A percentile compares a stretch with the other conserved stretches of the same genome.
Conservation (phyloP, 2,329 filamentous ascomycete genomes). For the Epicoccum sorghinum region DNA sequence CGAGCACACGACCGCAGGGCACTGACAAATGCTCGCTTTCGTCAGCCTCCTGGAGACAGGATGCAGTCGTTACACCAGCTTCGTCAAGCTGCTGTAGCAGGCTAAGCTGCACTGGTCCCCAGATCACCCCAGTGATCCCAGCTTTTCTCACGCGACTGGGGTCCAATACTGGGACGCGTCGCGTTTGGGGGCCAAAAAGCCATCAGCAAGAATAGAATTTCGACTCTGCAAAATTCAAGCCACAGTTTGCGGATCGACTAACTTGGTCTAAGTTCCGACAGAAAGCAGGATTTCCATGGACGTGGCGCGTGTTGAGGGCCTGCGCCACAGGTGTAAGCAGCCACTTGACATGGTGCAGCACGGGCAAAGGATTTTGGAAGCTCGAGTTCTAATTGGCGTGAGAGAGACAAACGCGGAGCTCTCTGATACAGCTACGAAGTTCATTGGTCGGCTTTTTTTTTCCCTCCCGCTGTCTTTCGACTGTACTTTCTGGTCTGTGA, state of each 20-base stretch:
- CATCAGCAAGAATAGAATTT: background rate
- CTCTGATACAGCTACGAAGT: too few relatives aligned
- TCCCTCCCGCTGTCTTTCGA: too few relatives aligned
- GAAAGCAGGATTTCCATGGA: background rate
- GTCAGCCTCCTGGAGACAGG: background rate
- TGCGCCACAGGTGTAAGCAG: slow-evolving; percentile 32
- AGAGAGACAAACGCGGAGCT: too few relatives aligned
- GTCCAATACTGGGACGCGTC: slow-evolving; percentile 14
- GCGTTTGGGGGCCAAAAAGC: slow-evolving; percentile 4
- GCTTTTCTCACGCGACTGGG: background rate
- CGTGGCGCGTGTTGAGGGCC: slow-evolving; percentile 8
- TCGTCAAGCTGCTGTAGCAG: background rate
- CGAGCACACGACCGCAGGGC: background rate
- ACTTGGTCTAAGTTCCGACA: background rate
- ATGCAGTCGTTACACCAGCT: background rate
- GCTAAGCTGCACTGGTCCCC: background rate
- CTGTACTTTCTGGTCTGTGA: too few relatives aligned
- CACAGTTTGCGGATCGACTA: background rate
- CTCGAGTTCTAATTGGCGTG: background rate
- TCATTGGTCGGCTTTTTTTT: too few relatives aligned
- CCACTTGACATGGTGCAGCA: slow-evolving; percentile 13
- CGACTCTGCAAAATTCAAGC: background rate
- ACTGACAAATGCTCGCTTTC: background rate
- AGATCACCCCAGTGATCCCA: slow-evolving; percentile 14
- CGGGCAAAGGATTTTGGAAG: background rate